Evolutionary conservation across 345 rosid genomes (phyloP), one percentile per base, ranked within the genome.

Genomic region (Eucalyptus pauciflora): DNA sequence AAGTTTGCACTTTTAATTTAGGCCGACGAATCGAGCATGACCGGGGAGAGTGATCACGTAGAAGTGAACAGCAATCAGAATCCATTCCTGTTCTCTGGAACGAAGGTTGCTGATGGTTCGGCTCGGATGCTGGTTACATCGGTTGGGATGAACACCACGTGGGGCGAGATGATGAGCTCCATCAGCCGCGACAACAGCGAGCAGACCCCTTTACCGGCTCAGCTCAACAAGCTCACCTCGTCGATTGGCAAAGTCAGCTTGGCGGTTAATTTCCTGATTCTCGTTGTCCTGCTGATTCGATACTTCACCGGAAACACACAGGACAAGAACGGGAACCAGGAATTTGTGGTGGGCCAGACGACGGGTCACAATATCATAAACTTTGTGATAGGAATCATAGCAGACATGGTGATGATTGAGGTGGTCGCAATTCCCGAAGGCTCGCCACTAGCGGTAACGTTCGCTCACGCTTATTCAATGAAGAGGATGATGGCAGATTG

Each of bases 351-450:
- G 16, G 89, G 95, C 89, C 89, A 86, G n/a, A 95, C 98, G 2
- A 94, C 91, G 54, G 27, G 89, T n/a, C 94, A 95, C 54, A 94
- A 95, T 33, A 91, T 95, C 24, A 67, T 94, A 37, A 95, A 95
- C 37, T 92, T 95, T 4, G 95, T 97, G 1, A 94, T 96, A 48
- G 89, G 89, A 13, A 95, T 97, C 86, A 93, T 97, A 2, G 96
- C 99, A 1, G 94, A 95, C n/a, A 95, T 97, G 13, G 95, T 95
- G 15, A 95, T 97, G 1, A 97, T 96, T 27, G 90, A 92, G 2
- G 98, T 96, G 27, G 99, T 95, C 62, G 97, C 97, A 2, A 95
- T 97, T 56, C 97, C 99, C 0, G 97, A 95, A 91, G 98, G 98
- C 16, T 60, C 95, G 69, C 97, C 96, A 4, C 88, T 97, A 49